Conservation (phyloP, 2,329 filamentous ascomycete species). For the Fusarium azukiicola region DNA sequence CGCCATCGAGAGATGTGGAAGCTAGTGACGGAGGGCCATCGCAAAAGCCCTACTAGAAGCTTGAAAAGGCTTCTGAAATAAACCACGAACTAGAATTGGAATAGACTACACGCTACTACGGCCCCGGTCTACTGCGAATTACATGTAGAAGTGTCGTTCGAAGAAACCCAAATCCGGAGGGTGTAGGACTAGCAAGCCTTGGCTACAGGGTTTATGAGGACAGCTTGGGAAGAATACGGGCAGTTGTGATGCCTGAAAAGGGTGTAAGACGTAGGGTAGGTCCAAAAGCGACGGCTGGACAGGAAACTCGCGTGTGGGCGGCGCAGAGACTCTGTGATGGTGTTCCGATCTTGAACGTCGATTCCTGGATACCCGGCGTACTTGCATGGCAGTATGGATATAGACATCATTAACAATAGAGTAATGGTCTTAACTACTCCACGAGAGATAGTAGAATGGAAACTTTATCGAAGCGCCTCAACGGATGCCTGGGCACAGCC, state of each 20-base stretch:
- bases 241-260: background rate
- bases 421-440: no score
- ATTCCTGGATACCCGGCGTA: no score
- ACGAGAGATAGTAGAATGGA: no score
- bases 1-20: background rate
- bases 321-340: no score
- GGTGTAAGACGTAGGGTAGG: background rate
- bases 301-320: no score
- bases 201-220: background rate
- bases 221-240: background rate
- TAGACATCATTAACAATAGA: no score
- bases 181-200: background rate
- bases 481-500: no score
- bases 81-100: background rate
- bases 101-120: background rate
- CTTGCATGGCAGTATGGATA: no score
- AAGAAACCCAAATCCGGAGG: background rate
- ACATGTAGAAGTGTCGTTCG: no score
- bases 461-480: no score
- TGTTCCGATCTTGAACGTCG: no score
- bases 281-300: no score
- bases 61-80: background rate
- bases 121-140: background rate
- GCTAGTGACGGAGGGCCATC: background rate
- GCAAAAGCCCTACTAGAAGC: background rate